Evolutionary conservation across 441 rosid genomes (phyloP).

Genomic region (Breynia disticha): DNA sequence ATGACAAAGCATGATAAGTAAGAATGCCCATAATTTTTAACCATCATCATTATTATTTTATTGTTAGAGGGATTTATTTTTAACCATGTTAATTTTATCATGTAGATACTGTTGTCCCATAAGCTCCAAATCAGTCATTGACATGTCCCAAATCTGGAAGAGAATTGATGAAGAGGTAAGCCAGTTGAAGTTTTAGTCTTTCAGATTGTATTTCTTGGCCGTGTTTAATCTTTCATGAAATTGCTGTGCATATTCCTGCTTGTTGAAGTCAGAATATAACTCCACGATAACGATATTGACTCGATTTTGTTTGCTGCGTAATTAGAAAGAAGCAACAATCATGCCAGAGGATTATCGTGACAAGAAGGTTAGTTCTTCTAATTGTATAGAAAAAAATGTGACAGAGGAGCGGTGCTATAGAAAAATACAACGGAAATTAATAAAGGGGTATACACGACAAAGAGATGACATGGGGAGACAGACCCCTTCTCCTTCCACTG

Average conservation of each 20-base stretch:
- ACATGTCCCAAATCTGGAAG: constrained; percentile 81
- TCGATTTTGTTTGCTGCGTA: constrained; percentile 9
- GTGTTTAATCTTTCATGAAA: neutral
- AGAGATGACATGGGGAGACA: too few species aligned
- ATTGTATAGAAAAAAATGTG: too few species aligned
- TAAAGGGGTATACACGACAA: too few species aligned
- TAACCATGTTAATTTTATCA: constrained; percentile 7
- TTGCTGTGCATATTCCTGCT: neutral
- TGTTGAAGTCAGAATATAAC: neutral
- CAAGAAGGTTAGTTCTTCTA: constrained; percentile 47
- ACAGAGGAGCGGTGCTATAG: too few species aligned
- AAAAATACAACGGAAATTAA: too few species aligned
- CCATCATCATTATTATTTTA: neutral
- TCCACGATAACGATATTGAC: neutral
- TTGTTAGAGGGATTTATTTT: constrained; percentile 6
- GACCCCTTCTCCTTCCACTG: too few species aligned
- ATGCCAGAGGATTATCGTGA: constrained; percentile 86
- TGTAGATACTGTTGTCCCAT: constrained; percentile 78
- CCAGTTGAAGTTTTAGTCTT: constrained; percentile 6
- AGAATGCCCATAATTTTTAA: constrained; percentile 16
- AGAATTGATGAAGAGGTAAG: constrained; percentile 83
- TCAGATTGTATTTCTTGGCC: too few species aligned
- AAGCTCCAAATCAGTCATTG: constrained; percentile 79
- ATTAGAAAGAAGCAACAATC: constrained; percentile 67
- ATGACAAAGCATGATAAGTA: constrained; percentile 86